Evolutionary conservation across 73 alveolate genomes (phyloP), one percentile per base, ranked within the genome.

Genomic region (Paramecium caudatum): DNA sequence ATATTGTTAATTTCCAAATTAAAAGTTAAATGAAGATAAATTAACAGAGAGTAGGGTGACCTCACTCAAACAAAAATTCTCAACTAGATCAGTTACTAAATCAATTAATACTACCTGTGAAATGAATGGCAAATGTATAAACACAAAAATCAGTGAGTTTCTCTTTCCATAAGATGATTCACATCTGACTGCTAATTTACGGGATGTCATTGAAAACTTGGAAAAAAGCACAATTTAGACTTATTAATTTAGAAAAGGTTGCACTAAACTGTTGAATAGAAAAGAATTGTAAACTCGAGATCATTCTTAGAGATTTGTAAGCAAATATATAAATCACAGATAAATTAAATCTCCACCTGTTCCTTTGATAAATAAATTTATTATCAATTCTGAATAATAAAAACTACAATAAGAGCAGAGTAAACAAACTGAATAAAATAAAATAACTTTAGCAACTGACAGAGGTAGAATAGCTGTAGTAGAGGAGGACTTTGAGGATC

Each of bases 321-420:
- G 80, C 46, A 55, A 55, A 23, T 55, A 55, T 9, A 55, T 55
- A 10, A 55, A 55, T 23, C 80, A 55, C 16, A 55, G 80, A 55
- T 23, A 55, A 10, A 55, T 55, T 10, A 16, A 55, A 27, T 55
- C 80, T 17, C 80, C 80, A 27, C 80, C 80, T 0, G 30, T 55
- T 9, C 23, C 23, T 9, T 55, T 55, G 5, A 55, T 55, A 27
- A 55, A 55, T 23, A 4, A 55, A 55, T 55, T 5, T 55, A 55
- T 55, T 2, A 55, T 55, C 23, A 55, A 55, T 55, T 6, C 30
- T 27, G 80, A 55, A 27, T 15, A 55, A 55, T 55, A 55, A 25
- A 55, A 55, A 55, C 30, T 55, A 27, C n/a, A 55, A 55, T 27
- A 55, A 27, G 80, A 55, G 19, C 21, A 55, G n/a, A 55, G 19